Conservation (phyloP, 768 basidiomycete genomes). For the Termitomyces sp. region DNA sequence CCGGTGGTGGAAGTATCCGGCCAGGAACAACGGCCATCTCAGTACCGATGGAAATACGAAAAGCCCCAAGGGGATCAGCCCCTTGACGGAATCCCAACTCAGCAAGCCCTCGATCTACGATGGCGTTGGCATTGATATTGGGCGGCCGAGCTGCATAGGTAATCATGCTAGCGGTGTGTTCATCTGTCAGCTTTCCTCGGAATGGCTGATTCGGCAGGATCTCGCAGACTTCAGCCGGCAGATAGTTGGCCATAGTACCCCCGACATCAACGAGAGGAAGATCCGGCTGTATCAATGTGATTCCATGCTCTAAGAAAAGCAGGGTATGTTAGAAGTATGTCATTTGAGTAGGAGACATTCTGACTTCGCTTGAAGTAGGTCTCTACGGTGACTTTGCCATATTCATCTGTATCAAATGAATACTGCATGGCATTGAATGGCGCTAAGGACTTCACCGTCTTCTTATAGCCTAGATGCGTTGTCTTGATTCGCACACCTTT, state of each 20-base stretch:
- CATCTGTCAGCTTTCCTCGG: slow-evolving; percentile 60
- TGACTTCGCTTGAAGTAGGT: slow-evolving; percentile 63
- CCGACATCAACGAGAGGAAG: slow-evolving; percentile 59
- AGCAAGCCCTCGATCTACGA: slow-evolving; percentile 55
- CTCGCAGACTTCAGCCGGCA: slow-evolving; percentile 72
- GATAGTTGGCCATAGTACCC: slow-evolving; percentile 36
- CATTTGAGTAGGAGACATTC: slow-evolving; percentile 31
- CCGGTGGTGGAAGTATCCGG: slow-evolving; percentile 59
- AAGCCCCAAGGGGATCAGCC: slow-evolving; percentile 39
- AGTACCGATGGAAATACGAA: slow-evolving; percentile 51
- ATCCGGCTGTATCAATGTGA: slow-evolving; percentile 40
- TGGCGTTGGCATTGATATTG: slow-evolving; percentile 56
- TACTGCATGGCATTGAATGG: slow-evolving; percentile 40
- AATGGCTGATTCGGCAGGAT: slow-evolving; percentile 67
- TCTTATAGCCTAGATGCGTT: slow-evolving; percentile 67
- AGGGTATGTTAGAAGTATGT: slow-evolving; percentile 7
- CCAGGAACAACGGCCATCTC: slow-evolving; percentile 71
- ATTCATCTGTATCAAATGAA: slow-evolving; percentile 53
- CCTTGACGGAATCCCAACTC: slow-evolving; percentile 50
- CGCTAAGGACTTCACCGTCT: slow-evolving; percentile 56
- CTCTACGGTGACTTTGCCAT: slow-evolving; percentile 51
- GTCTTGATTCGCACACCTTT: slow-evolving; percentile 62
- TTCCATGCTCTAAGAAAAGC: slow-evolving; percentile 49
- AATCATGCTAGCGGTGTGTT: slow-evolving; percentile 73
- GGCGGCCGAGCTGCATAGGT: slow-evolving; percentile 64